phyloP scores from a whole-genome alignment of 352 stramenopile species.

The Globisporangium polare region DNA sequence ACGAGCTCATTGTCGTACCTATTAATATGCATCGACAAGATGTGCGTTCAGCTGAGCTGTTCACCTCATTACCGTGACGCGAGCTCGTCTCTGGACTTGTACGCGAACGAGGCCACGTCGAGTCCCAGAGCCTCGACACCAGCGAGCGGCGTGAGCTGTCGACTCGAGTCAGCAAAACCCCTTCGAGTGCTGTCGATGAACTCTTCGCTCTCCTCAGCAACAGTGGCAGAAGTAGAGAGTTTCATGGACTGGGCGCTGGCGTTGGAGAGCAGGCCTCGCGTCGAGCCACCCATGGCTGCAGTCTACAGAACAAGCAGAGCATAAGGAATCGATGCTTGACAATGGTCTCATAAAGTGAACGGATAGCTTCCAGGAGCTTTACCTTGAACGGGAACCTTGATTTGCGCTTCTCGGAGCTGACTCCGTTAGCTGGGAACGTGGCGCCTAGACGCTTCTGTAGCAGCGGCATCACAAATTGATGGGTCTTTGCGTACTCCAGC shows the following conservation, averaged over 20 bases:
- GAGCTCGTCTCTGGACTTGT: conserved; percentile 25
- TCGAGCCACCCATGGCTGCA: neutral
- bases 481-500: conserved; percentile 38
- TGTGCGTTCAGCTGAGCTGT: neutral
- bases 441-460: conserved; percentile 39
- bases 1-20: neutral
- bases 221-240: neutral
- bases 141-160: conserved; percentile 23
- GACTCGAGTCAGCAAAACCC: conserved; percentile 4
- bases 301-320: neutral
- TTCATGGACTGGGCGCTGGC: conserved; percentile 14
- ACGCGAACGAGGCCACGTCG: conserved; percentile 52
- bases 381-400: conserved; percentile 30
- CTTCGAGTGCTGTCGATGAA: neutral
- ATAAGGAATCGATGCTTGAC: neutral
- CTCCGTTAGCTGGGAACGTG: conserved; percentile 20
- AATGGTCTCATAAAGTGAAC: neutral
- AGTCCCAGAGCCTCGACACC: conserved; percentile 49
- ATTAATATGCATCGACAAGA: neutral
- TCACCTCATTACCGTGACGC: conserved; percentile 1
- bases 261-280: conserved; percentile 11
- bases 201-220: conserved; percentile 2
- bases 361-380: neutral
- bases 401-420: conserved; percentile 22
- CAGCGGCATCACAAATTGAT: conserved; percentile 39